phyloP scores from a whole-genome alignment of 306 rosid species.

The Abrus pulchellus region DNA sequence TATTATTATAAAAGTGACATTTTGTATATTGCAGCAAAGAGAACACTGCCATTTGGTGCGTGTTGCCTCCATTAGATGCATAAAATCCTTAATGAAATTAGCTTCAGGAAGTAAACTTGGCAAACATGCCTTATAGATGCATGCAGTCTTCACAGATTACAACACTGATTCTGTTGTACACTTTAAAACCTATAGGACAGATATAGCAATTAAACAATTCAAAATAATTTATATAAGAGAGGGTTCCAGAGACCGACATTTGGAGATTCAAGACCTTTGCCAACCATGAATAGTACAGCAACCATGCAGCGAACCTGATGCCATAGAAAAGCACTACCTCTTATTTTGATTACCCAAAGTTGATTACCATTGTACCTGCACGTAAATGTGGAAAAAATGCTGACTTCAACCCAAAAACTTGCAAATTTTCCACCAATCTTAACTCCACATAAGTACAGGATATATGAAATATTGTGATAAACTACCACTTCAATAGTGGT shows the following conservation, averaged over 20 bases:
- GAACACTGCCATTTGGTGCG: background rate
- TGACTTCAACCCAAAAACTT: slow-evolving; percentile 34
- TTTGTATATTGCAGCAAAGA: slow-evolving; percentile 11
- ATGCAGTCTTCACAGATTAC: slow-evolving; percentile 24
- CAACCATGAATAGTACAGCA: slow-evolving; percentile 83
- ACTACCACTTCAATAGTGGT: slow-evolving; percentile 52
- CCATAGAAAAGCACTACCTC: slow-evolving; percentile 96
- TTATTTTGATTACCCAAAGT: slow-evolving; percentile 81
- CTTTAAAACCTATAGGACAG: slow-evolving; percentile 30
- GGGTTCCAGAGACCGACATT: slow-evolving; percentile 64
- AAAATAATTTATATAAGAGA: slow-evolving; percentile 41
- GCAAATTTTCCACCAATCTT: slow-evolving; percentile 50
- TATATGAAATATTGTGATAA: slow-evolving; percentile 49
- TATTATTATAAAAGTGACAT: background rate
- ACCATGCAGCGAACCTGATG: slow-evolving; percentile 99
- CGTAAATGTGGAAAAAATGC: slow-evolving; percentile 34
- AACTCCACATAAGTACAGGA: slow-evolving; percentile 63
- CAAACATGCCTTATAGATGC: background rate
- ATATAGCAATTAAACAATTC: slow-evolving; percentile 2
- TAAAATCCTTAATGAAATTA: slow-evolving; percentile 33
- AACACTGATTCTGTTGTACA: slow-evolving; percentile 16
- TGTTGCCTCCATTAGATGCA: slow-evolving; percentile 5
- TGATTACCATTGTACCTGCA: slow-evolving; percentile 74
- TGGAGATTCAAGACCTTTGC: slow-evolving; percentile 90
- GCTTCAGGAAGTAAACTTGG: slow-evolving; percentile 29